These are phyloP conservation scores for Pseudofabraea citricarpa DNA, from an alignment of 2,329 filamentous ascomycete genomes.

Conservation along the genomic window DNA sequence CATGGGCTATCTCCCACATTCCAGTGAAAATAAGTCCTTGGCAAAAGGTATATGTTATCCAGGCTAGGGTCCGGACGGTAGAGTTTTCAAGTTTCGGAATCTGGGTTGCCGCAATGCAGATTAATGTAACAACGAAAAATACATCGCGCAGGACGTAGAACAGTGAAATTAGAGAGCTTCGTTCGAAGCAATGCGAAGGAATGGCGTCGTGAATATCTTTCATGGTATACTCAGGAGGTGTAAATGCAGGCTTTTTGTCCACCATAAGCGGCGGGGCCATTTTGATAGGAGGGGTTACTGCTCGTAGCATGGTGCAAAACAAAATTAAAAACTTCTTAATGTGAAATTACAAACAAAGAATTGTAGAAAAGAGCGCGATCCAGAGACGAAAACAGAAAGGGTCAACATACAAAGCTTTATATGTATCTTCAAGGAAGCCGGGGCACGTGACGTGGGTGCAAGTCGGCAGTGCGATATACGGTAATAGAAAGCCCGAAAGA, in stretches of 20 bases:
- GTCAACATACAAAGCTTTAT: no score
- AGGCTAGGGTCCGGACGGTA: conserved; percentile 41
- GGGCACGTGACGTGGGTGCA: no score
- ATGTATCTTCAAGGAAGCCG: no score
- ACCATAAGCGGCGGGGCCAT: no score
- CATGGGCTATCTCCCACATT: conserved; percentile 67
- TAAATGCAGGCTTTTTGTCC: conserved; percentile 13
- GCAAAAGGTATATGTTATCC: conserved; percentile 55
- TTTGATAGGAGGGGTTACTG: no score
- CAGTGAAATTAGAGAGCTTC: conserved; percentile 45
- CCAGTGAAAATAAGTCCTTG: conserved; percentile 65
- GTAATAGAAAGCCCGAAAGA: no score
- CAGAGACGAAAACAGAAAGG: no score
- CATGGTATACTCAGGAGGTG: conserved; percentile 25
- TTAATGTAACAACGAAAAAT: conserved; percentile 41
- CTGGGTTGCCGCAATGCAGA: conserved; percentile 46
- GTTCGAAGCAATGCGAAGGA: conserved; percentile 57
- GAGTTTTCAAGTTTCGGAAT: conserved; percentile 45
- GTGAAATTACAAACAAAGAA: no score
- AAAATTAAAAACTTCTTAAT: no score
- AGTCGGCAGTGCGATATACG: no score
- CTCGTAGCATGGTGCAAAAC: no score
- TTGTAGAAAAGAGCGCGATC: no score
- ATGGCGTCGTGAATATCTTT: conserved; percentile 39
- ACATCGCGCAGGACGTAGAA: conserved; percentile 54